phyloP scores from a whole-genome alignment of 106 monocot species.

The Gastrodia elata region DNA sequence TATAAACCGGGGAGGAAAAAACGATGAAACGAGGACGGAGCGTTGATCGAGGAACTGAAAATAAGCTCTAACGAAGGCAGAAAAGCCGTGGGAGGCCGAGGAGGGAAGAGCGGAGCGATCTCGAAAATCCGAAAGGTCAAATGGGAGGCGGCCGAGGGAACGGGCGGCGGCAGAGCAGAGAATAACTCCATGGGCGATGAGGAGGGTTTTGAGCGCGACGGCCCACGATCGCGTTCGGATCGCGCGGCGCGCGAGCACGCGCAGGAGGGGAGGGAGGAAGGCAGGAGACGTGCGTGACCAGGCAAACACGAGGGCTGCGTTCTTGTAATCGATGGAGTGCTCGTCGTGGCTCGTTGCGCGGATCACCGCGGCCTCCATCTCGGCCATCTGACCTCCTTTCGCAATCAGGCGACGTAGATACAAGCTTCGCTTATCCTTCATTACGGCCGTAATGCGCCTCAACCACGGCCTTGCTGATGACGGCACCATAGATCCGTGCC shows the following conservation, averaged over 20 bases:
- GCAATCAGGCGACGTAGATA: slow-evolving; percentile 23
- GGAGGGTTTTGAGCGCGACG: slow-evolving; percentile 75
- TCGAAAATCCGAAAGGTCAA: slow-evolving; percentile 65
- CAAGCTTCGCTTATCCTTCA: slow-evolving; percentile 52
- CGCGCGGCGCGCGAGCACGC: slow-evolving; percentile 42
- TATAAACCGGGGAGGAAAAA: background rate
- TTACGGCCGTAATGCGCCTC: slow-evolving; percentile 35
- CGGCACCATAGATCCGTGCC: background rate
- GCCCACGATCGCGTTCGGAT: slow-evolving; percentile 55
- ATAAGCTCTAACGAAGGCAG: slow-evolving; percentile 68
- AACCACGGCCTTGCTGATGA: slow-evolving; percentile 40
- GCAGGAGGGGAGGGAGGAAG: slow-evolving; percentile 37
- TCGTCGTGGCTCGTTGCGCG: slow-evolving; percentile 89
- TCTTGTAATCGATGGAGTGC: slow-evolving; percentile 50
- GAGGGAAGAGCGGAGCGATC: slow-evolving; percentile 33
- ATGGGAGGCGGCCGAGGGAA: slow-evolving; percentile 46
- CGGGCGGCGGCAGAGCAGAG: slow-evolving; percentile 16
- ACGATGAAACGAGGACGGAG: slow-evolving; percentile 18
- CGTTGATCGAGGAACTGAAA: slow-evolving; percentile 69
- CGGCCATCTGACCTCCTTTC: background rate
- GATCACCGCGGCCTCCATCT: slow-evolving; percentile 54
- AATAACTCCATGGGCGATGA: slow-evolving; percentile 66
- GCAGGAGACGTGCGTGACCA: slow-evolving; percentile 48
- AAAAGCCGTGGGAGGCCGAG: slow-evolving; percentile 27
- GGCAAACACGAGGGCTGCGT: slow-evolving; percentile 51